Conservation (phyloP, 192 early-diverging fungal species). For the Obelidium mucronatum region DNA sequence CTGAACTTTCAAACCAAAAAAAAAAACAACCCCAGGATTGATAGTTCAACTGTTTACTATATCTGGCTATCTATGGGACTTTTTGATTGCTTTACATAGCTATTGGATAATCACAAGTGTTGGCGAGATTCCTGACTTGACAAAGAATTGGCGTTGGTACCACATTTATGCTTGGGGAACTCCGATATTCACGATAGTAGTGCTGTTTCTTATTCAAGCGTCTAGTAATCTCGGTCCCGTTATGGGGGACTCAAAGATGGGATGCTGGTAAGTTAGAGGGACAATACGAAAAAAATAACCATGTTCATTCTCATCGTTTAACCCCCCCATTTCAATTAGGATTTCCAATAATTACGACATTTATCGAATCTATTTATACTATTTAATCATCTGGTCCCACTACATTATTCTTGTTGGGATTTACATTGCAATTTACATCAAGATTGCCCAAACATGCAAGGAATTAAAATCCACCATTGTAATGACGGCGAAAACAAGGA, state of each 20-base stretch:
- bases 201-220: slow-evolving; percentile 1
- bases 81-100: slow-evolving; percentile 7
- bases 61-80: background rate
- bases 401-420: background rate
- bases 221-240: background rate
- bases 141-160: background rate
- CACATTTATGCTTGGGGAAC: slow-evolving; percentile 5
- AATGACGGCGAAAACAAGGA: background rate
- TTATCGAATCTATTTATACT: slow-evolving; percentile 1
- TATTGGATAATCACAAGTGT: background rate
- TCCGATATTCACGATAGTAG: background rate
- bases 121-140: background rate
- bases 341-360: background rate
- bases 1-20: no score
- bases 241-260: background rate
- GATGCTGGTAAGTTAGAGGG: slow-evolving; percentile 7
- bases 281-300: background rate
- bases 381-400: slow-evolving; percentile 1
- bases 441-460: background rate
- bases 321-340: background rate
- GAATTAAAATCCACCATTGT: no score
- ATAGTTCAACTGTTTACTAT: slow-evolving; percentile 3
- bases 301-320: background rate
- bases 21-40: background rate
- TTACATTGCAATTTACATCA: background rate